Base-by-base conservation (phyloP, 2,329 filamentous ascomycete genomes). In the Apiospora sp. region DNA sequence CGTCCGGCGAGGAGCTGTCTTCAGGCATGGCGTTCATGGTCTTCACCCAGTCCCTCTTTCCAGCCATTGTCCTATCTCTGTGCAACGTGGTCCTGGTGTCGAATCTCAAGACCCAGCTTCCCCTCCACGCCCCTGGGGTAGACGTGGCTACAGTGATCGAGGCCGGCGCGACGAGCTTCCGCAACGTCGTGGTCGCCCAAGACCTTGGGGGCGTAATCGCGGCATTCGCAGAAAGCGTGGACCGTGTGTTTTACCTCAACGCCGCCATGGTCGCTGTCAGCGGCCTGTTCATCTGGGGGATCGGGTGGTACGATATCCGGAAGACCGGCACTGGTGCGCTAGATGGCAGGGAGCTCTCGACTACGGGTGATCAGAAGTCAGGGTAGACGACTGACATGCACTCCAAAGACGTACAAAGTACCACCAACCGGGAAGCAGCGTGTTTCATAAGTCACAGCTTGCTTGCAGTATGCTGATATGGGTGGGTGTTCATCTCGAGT, bases 11-110 rank as follows among this genome's bases (percentile, higher is more conserved):
- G 12, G 80, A 81, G 68, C 74, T 80, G 1, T 75, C 79, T 6
- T 74, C 76, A 0, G 79, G 78, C 27, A 79, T 78, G 0, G 72
- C 76, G 0, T 71, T 80, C 6, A 79, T 85, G 10, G 81, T 86
- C 44, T 86, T 87, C 75, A 79, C 78, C 16, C 84, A 86, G 75
- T 82, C 81, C 0, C 77, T 87, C 0, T 84, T 83, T 27, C 83
- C 84, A 4, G 80, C 84, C 5, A 77, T 90, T 0, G 89, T 89
- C 73, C 83, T 90, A 27, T 84, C 84, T 3, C 82, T 88, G 30
- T 87, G 81, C 0, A 84, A 89, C 74, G 85, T 84, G 71, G 82
- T 90, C 19, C 87, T 90, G 72, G 83, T 83, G 64, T 87, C 87
- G 74, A 78, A 81, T 10, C 81, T 90, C 1, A 76, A 85, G n/a